These are phyloP conservation scores for Polygonum maritimum DNA, from an alignment of 148 eudicot genomes.

Conservation along the genomic window DNA sequence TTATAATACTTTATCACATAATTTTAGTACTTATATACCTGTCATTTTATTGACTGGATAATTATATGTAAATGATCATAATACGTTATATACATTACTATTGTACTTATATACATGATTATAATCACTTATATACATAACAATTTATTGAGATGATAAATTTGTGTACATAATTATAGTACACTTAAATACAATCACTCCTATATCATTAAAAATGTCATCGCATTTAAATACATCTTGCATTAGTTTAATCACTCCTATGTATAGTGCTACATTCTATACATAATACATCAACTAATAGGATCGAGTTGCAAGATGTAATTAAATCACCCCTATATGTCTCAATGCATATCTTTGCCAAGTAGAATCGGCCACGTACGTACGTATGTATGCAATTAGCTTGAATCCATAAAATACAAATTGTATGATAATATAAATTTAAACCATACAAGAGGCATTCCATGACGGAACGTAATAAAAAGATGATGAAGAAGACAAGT, in stretches of 20 bases:
- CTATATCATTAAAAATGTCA: not conserved
- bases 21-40: too few relatives aligned
- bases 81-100: too few relatives aligned
- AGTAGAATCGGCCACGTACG: not conserved
- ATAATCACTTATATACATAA: too few relatives aligned
- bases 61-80: too few relatives aligned
- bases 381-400: not conserved
- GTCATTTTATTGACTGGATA: too few relatives aligned
- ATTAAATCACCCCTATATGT: too few relatives aligned
- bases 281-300: not conserved
- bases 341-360: not conserved
- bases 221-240: not conserved
- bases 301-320: not conserved
- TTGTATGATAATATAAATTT: not conserved
- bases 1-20: too few relatives aligned
- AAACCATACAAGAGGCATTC: not conserved
- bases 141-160: too few relatives aligned
- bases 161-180: too few relatives aligned
- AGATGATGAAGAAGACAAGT: not conserved
- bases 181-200: too few relatives aligned
- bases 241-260: not conserved
- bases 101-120: too few relatives aligned
- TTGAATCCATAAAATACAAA: not conserved
- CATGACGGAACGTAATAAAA: not conserved
- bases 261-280: not conserved